Evolutionary conservation across 2,329 filamentous ascomycete species (phyloP), one percentile per base, ranked within the genome.

Genomic region (Penicillium oxalicum): DNA sequence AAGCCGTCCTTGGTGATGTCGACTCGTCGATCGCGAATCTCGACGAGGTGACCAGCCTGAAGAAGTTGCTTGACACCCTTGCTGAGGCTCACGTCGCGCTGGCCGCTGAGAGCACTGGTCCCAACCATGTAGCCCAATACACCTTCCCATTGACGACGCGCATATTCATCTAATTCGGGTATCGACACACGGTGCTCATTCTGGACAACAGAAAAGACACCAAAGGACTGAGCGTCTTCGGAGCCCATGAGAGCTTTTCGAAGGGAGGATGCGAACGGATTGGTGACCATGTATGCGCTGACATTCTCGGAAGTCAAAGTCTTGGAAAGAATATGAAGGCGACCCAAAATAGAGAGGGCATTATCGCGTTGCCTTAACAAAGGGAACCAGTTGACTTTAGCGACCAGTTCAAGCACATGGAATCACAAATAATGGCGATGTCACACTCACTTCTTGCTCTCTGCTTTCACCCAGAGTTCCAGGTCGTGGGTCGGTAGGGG

Each of bases 71-170:
- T 94, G 28, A 97, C 94, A 12, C 86, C 86, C 60, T 81, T 79
- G 65, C 87, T 88, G 28, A 87, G 82, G 0, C 71, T 68, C 42
- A 69, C 67, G 36, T 74, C 70, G 18, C 71, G 70, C 29, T 75
- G 77, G 37, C 74, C 70, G 12, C 73, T 70, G 42, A 76, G 68
- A 39, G 72, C 72, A 57, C 67, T 68, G 55, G 60, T 77, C 63
- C 80, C 77, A 18, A 98, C 93, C 66, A 98, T 91, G 64, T 90
- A 98, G 68, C 96, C 93, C 41, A 98, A 71, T 27, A 98, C 95
- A 26, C 89, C 87, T 69, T 98, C 94, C 91, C 93, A 98, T 64
- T 95, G 91, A 60, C 80, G 81, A 47, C 88, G 82, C 4, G 93
- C 90, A 70, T 91, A 94, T 27, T 83, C 79, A 63, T 98, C 93